Evolutionary conservation across 805 yeast species (phyloP).

Genomic region (Candida taoyuanica): DNA sequence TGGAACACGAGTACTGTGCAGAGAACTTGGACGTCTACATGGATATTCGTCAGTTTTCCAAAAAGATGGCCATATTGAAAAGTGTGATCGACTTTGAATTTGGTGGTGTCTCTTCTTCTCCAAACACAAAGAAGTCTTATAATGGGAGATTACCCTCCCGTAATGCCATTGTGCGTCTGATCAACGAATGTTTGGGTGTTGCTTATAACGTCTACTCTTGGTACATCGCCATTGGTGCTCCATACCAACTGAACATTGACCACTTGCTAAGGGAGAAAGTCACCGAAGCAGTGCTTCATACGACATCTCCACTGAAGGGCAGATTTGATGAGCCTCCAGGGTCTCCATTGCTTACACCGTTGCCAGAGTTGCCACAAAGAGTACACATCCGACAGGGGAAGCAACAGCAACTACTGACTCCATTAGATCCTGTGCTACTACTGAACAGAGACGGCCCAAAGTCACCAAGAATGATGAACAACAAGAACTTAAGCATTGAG

Average conservation of each 20-base stretch:
- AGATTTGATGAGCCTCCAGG: constrained; percentile 11
- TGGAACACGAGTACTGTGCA: constrained; percentile 59
- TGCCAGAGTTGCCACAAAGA: constrained; percentile 4
- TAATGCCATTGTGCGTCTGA: constrained; percentile 35
- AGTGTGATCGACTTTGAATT: constrained; percentile 32
- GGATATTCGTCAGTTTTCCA: constrained; percentile 50
- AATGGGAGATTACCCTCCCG: constrained; percentile 8
- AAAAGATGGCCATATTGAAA: constrained; percentile 40
- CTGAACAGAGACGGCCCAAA: constrained; percentile 1
- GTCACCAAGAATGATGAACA: constrained; percentile 10
- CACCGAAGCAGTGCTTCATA: constrained; percentile 35
- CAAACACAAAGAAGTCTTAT: constrained; percentile 4
- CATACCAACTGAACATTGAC: constrained; percentile 67
- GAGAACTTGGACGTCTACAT: constrained; percentile 74
- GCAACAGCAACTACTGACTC: not conserved
- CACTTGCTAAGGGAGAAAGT: constrained; percentile 44
- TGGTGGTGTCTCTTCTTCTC: too few species aligned
- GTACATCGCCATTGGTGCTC: constrained; percentile 61
- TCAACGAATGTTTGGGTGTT: constrained; percentile 53
- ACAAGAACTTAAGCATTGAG: constrained; percentile 22
- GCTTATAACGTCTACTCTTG: constrained; percentile 64
- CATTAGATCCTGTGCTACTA: not conserved
- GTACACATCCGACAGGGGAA: constrained; percentile 1
- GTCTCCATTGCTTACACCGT: not conserved
- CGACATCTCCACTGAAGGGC: constrained; percentile 31